phyloP scores from a whole-genome alignment of 495 filamentous ascomycete genomes.

The Aspergillus conjunctus region DNA sequence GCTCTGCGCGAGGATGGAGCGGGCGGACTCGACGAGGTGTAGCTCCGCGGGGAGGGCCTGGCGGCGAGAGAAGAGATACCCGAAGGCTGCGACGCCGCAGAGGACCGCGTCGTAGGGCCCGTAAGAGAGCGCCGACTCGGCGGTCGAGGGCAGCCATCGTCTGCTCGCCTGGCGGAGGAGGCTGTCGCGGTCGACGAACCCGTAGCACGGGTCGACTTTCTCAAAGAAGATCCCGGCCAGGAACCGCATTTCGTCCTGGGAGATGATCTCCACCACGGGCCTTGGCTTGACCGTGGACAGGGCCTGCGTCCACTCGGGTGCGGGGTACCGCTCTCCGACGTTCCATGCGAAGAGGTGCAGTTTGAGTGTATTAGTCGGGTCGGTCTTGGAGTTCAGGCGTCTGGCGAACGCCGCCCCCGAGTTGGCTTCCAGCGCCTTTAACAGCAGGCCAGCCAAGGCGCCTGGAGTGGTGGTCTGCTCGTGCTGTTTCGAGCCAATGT shows the following conservation, averaged over 20 bases:
- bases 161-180: constrained; percentile 35
- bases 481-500: constrained; percentile 5
- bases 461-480: constrained; percentile 12
- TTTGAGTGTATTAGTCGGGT: constrained; percentile 51
- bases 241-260: constrained; percentile 44
- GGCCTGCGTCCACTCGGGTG: constrained; percentile 22
- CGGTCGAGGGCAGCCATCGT: constrained; percentile 36
- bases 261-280: constrained; percentile 41
- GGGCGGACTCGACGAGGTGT: constrained; percentile 44
- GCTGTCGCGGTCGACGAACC: constrained; percentile 48
- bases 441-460: constrained; percentile 24
- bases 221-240: constrained; percentile 51
- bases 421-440: constrained; percentile 50
- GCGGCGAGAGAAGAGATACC: constrained; percentile 47
- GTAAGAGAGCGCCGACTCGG: constrained; percentile 23
- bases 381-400: constrained; percentile 53
- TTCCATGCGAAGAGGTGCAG: constrained; percentile 62
- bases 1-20: constrained; percentile 45
- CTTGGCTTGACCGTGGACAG: constrained; percentile 15
- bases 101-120: constrained; percentile 47
- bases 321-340: constrained; percentile 43
- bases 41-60: constrained; percentile 36
- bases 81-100: constrained; percentile 53
- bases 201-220: constrained; percentile 52
- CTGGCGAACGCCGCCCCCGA: constrained; percentile 59